Conservation (phyloP, 1,139 yeast species). For the Kodamaea sp. region DNA sequence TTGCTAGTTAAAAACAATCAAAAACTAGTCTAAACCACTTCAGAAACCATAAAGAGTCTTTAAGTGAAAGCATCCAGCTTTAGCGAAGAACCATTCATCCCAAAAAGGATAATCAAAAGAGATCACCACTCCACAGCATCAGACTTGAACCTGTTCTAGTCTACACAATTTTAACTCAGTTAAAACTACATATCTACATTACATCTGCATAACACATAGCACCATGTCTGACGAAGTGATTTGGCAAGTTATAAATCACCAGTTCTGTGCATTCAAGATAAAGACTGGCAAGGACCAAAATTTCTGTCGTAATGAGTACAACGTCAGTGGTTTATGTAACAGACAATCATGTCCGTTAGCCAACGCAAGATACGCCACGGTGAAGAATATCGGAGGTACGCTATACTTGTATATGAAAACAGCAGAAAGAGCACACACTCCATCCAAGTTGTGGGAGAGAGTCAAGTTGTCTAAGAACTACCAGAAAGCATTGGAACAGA, state of each 20-base stretch:
- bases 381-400: slow-evolving; percentile 83
- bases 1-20: background rate
- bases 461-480: slow-evolving; percentile 86
- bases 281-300: slow-evolving; percentile 78
- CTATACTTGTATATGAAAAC: slow-evolving; percentile 93
- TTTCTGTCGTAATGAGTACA: slow-evolving; percentile 85
- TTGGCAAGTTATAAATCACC: slow-evolving; percentile 90
- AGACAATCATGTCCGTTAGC: slow-evolving; percentile 96
- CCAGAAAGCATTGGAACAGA: slow-evolving; percentile 80
- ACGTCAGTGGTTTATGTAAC: slow-evolving; percentile 86
- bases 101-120: too few species aligned
- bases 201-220: slow-evolving; percentile 5
- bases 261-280: slow-evolving; percentile 85
- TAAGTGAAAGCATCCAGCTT: too few species aligned
- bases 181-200: slow-evolving; percentile 1
- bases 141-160: too few species aligned
- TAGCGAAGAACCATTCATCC: too few species aligned
- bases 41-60: background rate
- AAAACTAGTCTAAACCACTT: background rate
- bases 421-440: slow-evolving; percentile 95
- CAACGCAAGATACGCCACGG: slow-evolving; percentile 93
- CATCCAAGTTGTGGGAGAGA: slow-evolving; percentile 92
- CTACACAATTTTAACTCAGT: too few species aligned
- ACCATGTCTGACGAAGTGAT: slow-evolving; percentile 62
- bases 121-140: too few species aligned